These are phyloP conservation scores for Diaporthe sp. DNA, from an alignment of 2,329 filamentous ascomycete species.

Conservation along the genomic window DNA sequence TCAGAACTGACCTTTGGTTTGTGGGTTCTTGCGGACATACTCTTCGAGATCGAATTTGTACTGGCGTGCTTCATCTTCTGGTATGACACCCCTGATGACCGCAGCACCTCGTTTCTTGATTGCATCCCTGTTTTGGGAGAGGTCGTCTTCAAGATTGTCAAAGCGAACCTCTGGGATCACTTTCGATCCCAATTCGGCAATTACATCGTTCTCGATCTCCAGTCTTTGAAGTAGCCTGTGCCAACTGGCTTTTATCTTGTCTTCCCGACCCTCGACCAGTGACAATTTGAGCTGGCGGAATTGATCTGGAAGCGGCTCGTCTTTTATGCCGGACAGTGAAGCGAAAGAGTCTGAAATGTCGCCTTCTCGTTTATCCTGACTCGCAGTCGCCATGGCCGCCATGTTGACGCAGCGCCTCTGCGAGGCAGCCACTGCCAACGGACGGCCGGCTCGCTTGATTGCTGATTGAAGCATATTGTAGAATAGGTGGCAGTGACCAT, in stretches of 20 bases:
- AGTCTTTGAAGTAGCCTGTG: conserved; percentile 59
- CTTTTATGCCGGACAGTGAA: conserved; percentile 64
- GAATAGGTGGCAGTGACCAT: not conserved
- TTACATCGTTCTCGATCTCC: conserved; percentile 59
- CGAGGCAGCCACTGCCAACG: not conserved
- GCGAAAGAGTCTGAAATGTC: conserved; percentile 74
- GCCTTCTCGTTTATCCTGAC: conserved; percentile 63
- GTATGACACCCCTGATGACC: conserved; percentile 75
- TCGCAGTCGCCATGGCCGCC: conserved; percentile 37
- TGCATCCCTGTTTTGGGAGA: conserved; percentile 56
- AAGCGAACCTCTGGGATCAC: conserved; percentile 68
- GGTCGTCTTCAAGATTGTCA: conserved; percentile 54
- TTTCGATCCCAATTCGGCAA: conserved; percentile 58
- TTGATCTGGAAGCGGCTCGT: conserved; percentile 63
- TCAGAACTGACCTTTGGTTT: conserved; percentile 51
- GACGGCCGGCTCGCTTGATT: conserved; percentile 5
- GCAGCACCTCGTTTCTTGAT: conserved; percentile 72
- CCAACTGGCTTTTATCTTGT: conserved; percentile 62
- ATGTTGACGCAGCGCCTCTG: conserved; percentile 35
- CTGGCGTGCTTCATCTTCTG: conserved; percentile 70
- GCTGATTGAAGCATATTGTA: not conserved
- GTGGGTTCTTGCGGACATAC: conserved; percentile 74
- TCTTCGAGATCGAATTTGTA: conserved; percentile 75
- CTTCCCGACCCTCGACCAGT: conserved; percentile 63
- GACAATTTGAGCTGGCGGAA: conserved; percentile 69